Evolutionary conservation across 2,329 filamentous ascomycete genomes (phyloP), one percentile per base, ranked within the genome.

Genomic region (Xylariaceae sp.): DNA sequence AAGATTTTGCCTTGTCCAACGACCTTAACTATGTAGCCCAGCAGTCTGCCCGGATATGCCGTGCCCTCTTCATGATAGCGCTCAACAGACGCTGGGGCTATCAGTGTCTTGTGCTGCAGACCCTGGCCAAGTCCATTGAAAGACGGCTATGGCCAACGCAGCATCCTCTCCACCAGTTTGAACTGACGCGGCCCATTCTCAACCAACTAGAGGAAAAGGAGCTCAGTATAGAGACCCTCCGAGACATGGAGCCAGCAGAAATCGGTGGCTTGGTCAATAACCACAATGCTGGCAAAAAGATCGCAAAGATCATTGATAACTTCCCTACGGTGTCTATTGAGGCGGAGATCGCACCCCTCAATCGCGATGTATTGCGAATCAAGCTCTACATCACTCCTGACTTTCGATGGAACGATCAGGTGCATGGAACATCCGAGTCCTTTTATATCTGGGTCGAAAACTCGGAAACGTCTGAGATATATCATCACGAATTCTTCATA

Each of bases 381-480:
- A 87, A 88, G 66, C 81, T 99, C 0, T 89, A 80, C 63, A 80
- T 99, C 19, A 89, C 86, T 1, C 90, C 94, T 0, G 91, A 97
- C 50, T 99, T 99, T 68, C 79, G 78, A 39, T 99, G 94, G 94
- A 95, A 96, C 64, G 92, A 97, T 62, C 85, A 88, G 46, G 83
- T 96, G 56, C 91, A 99, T 67, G 95, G 95, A 19, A 90, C 86
- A 2, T 96, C 92, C 0, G 94, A 99, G 67, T 92, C 92, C 3
- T 99, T 95, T 73, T 99, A 95, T 81, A 87, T 99, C 55, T 99
- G 94, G 95, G 92, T 99, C 2, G 94, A 99, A 71, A 96, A 97
- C 68, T 96, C 92, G 0, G 94, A 97, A 65, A 96, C 91, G 0
- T 91, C 90, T 0, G 91, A 97, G 71, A 97, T 99, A 41, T 97